phyloP scores from a whole-genome alignment of 345 rosid genomes.

The Aquilaria sinensis region DNA sequence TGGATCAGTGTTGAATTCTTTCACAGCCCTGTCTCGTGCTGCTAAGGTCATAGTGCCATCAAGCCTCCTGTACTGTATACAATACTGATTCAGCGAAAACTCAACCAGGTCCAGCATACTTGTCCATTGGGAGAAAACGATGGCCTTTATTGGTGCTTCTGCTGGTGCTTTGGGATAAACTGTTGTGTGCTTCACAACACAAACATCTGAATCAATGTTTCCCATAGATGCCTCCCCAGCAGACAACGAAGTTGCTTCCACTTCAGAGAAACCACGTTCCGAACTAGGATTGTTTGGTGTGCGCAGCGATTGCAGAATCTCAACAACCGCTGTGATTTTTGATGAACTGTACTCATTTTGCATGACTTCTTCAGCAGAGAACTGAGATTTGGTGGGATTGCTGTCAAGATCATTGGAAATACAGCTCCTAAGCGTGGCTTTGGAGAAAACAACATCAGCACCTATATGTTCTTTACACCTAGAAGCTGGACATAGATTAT shows the following conservation, averaged over 20 bases:
- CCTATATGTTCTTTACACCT: conserved; percentile 67
- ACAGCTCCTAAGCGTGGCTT: conserved; percentile 56
- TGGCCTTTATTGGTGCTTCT: conserved; percentile 58
- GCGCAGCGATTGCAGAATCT: conserved; percentile 51
- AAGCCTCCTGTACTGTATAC: conserved; percentile 70
- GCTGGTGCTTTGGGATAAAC: conserved; percentile 23
- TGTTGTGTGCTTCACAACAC: conserved; percentile 34
- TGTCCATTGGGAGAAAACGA: conserved; percentile 94
- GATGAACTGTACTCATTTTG: conserved; percentile 60
- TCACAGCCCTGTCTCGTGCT: conserved; percentile 81
- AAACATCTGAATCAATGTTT: conserved; percentile 15
- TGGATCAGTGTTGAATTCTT: conserved; percentile 70
- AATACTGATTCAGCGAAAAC: conserved; percentile 37
- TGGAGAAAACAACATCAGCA: conserved; percentile 69
- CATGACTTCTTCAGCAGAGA: conserved; percentile 34
- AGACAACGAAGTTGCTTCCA: conserved; percentile 27
- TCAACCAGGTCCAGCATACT: conserved; percentile 85
- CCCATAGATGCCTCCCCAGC: conserved; percentile 15
- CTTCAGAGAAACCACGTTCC: conserved; percentile 23
- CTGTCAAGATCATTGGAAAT: conserved; percentile 33
- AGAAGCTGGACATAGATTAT: conserved; percentile 65
- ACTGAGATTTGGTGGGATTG: conserved; percentile 29
- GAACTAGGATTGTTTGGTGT: conserved; percentile 25
- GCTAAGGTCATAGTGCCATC: conserved; percentile 81
- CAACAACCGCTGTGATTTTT: conserved; percentile 67